These are phyloP conservation scores for Bretschneidera sinensis DNA, from an alignment of 345 rosid genomes.

Conservation along the genomic window DNA sequence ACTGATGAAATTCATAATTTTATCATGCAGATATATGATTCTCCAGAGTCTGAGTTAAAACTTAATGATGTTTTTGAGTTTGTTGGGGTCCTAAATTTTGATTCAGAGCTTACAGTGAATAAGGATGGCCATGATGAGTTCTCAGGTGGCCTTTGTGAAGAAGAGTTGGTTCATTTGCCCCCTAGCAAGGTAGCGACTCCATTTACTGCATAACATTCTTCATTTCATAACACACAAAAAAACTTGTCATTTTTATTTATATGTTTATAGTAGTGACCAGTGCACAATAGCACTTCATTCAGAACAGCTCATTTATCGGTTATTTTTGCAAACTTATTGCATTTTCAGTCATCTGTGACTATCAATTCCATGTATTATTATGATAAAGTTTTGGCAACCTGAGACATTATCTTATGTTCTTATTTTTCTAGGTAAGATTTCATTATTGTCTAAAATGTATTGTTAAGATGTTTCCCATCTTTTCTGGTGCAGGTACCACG, in stretches of 20 bases:
- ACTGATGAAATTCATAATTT: constrained; percentile 7
- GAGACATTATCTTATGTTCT: not conserved
- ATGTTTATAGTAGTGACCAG: not conserved
- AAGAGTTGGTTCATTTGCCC: constrained; percentile 48
- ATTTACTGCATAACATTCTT: not conserved
- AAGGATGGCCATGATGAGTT: constrained; percentile 37
- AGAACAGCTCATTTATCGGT: not conserved
- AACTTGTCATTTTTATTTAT: not conserved
- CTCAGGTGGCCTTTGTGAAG: constrained; percentile 46
- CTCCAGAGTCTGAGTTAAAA: constrained; percentile 72
- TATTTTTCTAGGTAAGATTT: not conserved
- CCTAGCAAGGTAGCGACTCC: constrained; percentile 40
- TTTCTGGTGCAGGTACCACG: constrained; percentile 59
- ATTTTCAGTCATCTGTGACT: not conserved
- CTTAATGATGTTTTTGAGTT: constrained; percentile 90
- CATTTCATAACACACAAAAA: not conserved
- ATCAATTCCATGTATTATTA: not conserved
- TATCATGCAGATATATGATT: constrained; percentile 62
- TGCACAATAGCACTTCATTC: no score
- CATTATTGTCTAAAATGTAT: not conserved
- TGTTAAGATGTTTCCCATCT: not conserved
- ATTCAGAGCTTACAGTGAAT: constrained; percentile 36
- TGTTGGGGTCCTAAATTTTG: constrained; percentile 66
- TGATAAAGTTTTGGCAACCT: not conserved
- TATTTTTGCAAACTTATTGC: not conserved